Conservation (phyloP, 192 early-diverging fungal genomes). For the Coemansia sp. region DNA sequence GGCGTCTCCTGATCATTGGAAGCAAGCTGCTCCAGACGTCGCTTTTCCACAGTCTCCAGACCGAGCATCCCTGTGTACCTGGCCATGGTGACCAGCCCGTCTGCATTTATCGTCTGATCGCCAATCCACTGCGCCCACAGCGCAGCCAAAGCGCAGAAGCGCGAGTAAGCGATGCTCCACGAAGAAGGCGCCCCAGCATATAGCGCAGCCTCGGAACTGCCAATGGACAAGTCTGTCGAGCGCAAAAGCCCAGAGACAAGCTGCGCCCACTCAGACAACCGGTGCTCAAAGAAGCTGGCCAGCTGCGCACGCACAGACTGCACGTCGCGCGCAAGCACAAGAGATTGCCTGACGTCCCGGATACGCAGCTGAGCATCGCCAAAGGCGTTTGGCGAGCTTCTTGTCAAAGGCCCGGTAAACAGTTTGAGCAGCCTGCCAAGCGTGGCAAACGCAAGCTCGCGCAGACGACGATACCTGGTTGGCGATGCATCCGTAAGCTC, state of each 20-base stretch:
- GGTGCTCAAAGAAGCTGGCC: conserved; percentile 18
- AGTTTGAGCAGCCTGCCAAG: conserved; percentile 30
- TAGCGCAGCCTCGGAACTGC: not conserved
- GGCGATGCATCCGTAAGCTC: conserved; percentile 19
- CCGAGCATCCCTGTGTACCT: conserved; percentile 32
- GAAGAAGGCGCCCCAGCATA: conserved; percentile 21
- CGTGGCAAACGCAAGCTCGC: conserved; percentile 42
- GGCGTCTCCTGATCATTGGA: not conserved
- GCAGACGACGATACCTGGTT: conserved; percentile 13
- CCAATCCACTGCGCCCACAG: conserved; percentile 47
- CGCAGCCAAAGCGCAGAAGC: conserved; percentile 34
- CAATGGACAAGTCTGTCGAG: not conserved
- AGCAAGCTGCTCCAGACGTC: conserved; percentile 10
- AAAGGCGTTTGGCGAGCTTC: not conserved
- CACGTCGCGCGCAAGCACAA: conserved; percentile 8
- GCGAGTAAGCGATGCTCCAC: conserved; percentile 37
- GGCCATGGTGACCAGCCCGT: conserved; percentile 13
- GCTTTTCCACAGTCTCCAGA: conserved; percentile 23
- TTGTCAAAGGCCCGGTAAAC: conserved; percentile 28
- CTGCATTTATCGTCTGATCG: conserved; percentile 23
- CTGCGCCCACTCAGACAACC: conserved; percentile 11
- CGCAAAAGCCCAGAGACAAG: not conserved
- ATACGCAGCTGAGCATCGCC: not conserved
- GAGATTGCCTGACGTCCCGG: not conserved
- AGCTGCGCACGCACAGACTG: conserved; percentile 16